Evolutionary conservation across 805 yeast species (phyloP), one percentile per base, ranked within the genome.

Genomic region (Pichia sporocuriosa): DNA sequence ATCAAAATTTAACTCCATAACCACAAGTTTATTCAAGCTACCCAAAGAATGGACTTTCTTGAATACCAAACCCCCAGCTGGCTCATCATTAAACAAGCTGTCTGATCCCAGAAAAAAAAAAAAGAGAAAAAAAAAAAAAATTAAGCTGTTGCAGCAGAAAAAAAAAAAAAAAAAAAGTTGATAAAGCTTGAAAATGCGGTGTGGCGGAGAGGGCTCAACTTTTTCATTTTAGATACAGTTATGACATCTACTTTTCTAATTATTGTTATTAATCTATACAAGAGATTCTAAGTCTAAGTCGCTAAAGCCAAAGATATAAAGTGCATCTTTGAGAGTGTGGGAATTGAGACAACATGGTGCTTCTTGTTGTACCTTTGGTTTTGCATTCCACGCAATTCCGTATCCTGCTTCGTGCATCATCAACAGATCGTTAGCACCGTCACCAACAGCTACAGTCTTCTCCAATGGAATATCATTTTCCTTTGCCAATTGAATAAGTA

Each of bases 321-420:
- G 70, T 2, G 84, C 70, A 59, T 90, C 96, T 46, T 68, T 68
- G 58, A 93, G 70, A 4, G 83, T 69, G n/a, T 70, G 66, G 0
- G 90, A 69, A 59, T 93, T 93, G 48, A 93, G 68, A 46, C 84
- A 72, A 32, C 85, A 71, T 16, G 96, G 96, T 0, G 98, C 97
- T 50, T 69, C 66, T 44, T 64, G 59, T 61, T 88, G 97, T 2
- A 93, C 98, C 49, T 72, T 79, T 19, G 97, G 97, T 60, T 93
- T 93, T 17, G 97, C 99, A 59, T 87, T 84, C 94, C 96, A 93
- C 0, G 98, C 98, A 40, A 93, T 70, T 17, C 98, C 98, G 58
- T 78, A 84, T 0, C 97, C 97, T 2, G 96, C 96, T 12, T 65
- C 76, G 2, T 68, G 73, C 97, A 93, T 93, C 88, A 94, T 94